phyloP scores from a whole-genome alignment of 2,329 filamentous ascomycete species.

The Chalaropsis thielavioides region DNA sequence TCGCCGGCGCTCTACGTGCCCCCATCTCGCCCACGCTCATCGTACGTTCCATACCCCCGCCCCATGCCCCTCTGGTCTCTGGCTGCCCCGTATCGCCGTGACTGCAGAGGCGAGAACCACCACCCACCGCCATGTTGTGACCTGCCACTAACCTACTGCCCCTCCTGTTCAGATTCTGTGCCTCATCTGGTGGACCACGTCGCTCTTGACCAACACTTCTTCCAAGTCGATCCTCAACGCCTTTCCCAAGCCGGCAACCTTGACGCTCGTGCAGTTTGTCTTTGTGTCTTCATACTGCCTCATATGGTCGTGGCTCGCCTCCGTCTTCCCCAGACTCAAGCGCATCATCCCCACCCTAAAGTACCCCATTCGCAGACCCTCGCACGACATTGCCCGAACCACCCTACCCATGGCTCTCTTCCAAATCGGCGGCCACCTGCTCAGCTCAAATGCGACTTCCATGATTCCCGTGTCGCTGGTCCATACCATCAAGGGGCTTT shows the following conservation, averaged over 20 bases:
- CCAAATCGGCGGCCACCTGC: slow-evolving; percentile 82
- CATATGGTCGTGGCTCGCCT: slow-evolving; percentile 60
- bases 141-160: not conserved
- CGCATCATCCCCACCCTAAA: slow-evolving; percentile 62
- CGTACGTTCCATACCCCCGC: slow-evolving; percentile 35
- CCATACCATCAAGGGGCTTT: slow-evolving; percentile 96
- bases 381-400: slow-evolving; percentile 65
- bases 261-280: slow-evolving; percentile 85
- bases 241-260: slow-evolving; percentile 76
- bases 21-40: slow-evolving; percentile 79
- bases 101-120: not conserved
- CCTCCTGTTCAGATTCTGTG: slow-evolving; percentile 52
- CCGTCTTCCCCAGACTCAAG: slow-evolving; percentile 55
- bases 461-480: slow-evolving; percentile 94
- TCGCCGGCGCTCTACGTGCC: slow-evolving; percentile 79
- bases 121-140: too few species aligned
- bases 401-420: slow-evolving; percentile 87
- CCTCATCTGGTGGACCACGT: slow-evolving; percentile 86
- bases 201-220: slow-evolving; percentile 90
- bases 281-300: slow-evolving; percentile 85
- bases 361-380: slow-evolving; percentile 69
- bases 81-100: not conserved
- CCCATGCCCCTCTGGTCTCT: not conserved
- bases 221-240: slow-evolving; percentile 93
- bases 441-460: slow-evolving; percentile 85